A percentile compares a stretch with the other conserved stretches of the same genome.
Conservation (phyloP, 1,139 yeast species). For the Hansenula anomala region DNA sequence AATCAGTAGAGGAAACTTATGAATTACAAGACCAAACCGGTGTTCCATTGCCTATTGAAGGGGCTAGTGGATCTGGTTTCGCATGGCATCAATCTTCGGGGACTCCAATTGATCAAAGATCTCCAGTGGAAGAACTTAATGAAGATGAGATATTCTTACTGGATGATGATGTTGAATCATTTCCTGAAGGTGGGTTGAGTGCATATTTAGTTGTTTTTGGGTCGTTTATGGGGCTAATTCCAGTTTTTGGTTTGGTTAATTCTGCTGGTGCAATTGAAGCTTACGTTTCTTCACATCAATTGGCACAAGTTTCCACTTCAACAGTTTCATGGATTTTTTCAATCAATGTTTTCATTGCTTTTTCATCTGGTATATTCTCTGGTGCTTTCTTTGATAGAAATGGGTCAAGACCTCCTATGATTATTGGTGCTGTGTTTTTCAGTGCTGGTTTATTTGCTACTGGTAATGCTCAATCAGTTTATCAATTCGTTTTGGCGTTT, state of each 20-base stretch:
- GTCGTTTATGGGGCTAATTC: slow-evolving; percentile 56
- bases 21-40: neutral
- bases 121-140: neutral
- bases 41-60: neutral
- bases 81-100: neutral
- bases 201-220: slow-evolving; percentile 64
- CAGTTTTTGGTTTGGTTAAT: slow-evolving; percentile 63
- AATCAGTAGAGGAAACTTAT: neutral
- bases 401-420: slow-evolving; percentile 47
- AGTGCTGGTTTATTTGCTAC: slow-evolving; percentile 50
- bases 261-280: slow-evolving; percentile 69
- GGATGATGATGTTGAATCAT: slow-evolving; percentile 20
- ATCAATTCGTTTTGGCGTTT: slow-evolving; percentile 56
- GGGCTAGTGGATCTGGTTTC: neutral
- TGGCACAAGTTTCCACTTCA: slow-evolving; percentile 38
- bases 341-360: slow-evolving; percentile 49
- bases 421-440: slow-evolving; percentile 27
- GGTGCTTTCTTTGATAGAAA: slow-evolving; percentile 60
- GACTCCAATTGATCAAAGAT: neutral
- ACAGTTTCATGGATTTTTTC: slow-evolving; percentile 71
- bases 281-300: slow-evolving; percentile 48
- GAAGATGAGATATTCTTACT: slow-evolving; percentile 27
- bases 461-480: slow-evolving; percentile 47
- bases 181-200: slow-evolving; percentile 59
- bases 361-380: slow-evolving; percentile 50